These are phyloP conservation scores for Puccinia coronata DNA, from an alignment of 1,284 basidiomycete species.

Conservation along the genomic window DNA sequence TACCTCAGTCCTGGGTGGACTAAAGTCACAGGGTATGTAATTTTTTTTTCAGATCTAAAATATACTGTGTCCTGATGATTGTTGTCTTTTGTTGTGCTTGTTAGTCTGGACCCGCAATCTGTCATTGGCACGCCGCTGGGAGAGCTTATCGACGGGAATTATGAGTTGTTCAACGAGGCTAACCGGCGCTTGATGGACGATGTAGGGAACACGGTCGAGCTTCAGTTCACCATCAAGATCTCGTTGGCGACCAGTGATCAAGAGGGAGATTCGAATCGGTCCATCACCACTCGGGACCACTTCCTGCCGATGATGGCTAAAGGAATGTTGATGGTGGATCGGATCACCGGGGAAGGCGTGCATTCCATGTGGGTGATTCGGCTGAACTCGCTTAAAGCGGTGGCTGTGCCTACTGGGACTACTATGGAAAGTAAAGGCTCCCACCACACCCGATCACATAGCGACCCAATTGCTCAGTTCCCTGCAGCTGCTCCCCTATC, in stretches of 20 bases:
- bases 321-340: slow-evolving; percentile 96
- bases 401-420: slow-evolving; percentile 53
- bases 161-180: slow-evolving; percentile 81
- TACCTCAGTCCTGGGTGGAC: slow-evolving; percentile 96
- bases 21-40: slow-evolving; percentile 78
- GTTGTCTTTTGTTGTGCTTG: slow-evolving; percentile 41
- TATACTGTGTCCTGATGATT: too few relatives aligned
- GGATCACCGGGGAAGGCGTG: slow-evolving; percentile 77
- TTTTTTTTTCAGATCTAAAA: slow-evolving; percentile 39
- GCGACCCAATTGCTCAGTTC: slow-evolving; percentile 58
- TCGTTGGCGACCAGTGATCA: slow-evolving; percentile 56
- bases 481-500: slow-evolving; percentile 68
- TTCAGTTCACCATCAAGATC: slow-evolving; percentile 67
- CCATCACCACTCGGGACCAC: slow-evolving; percentile 60
- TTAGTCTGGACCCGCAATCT: slow-evolving; percentile 78
- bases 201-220: slow-evolving; percentile 91
- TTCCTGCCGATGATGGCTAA: slow-evolving; percentile 92
- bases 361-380: slow-evolving; percentile 99
- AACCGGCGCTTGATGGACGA: slow-evolving; percentile 82
- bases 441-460: slow-evolving; percentile 53
- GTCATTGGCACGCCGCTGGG: slow-evolving; percentile 79
- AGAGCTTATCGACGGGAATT: slow-evolving; percentile 77
- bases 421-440: slow-evolving; percentile 63
- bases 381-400: slow-evolving; percentile 61
- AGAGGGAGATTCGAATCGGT: slow-evolving; percentile 57